Conservation (phyloP, 345 rosid species). For the Sisymbrium altissimum region DNA sequence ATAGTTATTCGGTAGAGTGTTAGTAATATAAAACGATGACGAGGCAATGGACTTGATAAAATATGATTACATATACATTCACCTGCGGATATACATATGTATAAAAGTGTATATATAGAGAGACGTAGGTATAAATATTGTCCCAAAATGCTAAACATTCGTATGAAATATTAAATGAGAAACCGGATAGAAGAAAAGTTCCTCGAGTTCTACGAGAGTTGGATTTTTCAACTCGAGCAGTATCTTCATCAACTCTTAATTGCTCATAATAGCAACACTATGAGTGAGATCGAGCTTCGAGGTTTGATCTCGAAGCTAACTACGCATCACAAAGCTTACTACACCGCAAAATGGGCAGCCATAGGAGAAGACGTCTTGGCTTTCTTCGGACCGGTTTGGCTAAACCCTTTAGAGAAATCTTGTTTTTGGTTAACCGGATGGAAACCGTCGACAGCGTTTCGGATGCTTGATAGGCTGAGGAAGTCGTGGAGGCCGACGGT, state of each 20-base stretch:
- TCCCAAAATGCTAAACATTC: conserved; percentile 2
- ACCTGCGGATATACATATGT: neutral
- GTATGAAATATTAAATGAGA: conserved; percentile 30
- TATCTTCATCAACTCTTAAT: conserved; percentile 38
- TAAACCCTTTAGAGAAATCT: conserved; percentile 56
- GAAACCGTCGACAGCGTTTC: conserved; percentile 63
- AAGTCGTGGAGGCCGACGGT: conserved; percentile 17
- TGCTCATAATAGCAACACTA: conserved; percentile 26
- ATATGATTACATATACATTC: neutral
- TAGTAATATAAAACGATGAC: neutral
- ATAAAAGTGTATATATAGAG: conserved; percentile 4
- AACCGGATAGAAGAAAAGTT: conserved; percentile 46
- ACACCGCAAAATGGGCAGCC: conserved; percentile 70
- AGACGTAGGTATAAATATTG: conserved; percentile 24
- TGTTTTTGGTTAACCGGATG: conserved; percentile 80
- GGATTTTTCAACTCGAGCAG: conserved; percentile 57
- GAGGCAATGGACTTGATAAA: neutral
- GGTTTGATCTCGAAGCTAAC: conserved; percentile 56
- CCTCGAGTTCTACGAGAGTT: conserved; percentile 51
- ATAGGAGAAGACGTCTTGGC: conserved; percentile 62
- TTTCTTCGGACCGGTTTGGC: conserved; percentile 65
- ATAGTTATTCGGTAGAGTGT: neutral
- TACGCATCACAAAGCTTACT: conserved; percentile 71
- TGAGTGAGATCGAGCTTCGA: conserved; percentile 34
- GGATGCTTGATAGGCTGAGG: conserved; percentile 46